These are phyloP conservation scores for Corynespora cassiicola DNA, from an alignment of 2,329 filamentous ascomycete species.

Conservation along the genomic window DNA sequence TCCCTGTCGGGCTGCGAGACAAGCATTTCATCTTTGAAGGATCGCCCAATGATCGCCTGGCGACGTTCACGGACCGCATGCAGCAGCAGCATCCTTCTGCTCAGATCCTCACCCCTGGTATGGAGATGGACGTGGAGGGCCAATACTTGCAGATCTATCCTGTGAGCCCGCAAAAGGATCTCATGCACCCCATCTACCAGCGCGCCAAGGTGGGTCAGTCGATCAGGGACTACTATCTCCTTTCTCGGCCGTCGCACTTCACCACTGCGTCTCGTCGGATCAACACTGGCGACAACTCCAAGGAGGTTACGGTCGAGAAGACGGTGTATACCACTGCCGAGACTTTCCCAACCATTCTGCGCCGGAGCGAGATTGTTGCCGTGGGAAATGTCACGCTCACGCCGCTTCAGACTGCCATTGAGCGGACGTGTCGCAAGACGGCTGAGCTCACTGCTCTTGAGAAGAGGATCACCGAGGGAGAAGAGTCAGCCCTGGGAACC, in stretches of 20 bases:
- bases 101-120: constrained; percentile 75
- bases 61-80: constrained; percentile 87
- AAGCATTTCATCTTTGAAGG: constrained; percentile 95
- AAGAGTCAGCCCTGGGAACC: constrained; percentile 71
- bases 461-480: constrained; percentile 74
- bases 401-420: constrained; percentile 85
- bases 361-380: constrained; percentile 82
- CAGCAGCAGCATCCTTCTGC: constrained; percentile 88
- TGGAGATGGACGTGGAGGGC: constrained; percentile 82
- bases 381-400: constrained; percentile 71
- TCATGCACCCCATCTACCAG: constrained; percentile 84
- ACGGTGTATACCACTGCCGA: constrained; percentile 83
- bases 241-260: constrained; percentile 78
- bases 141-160: constrained; percentile 86
- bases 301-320: constrained; percentile 83
- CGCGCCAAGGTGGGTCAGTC: constrained; percentile 82
- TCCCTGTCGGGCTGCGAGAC: constrained; percentile 79
- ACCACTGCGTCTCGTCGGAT: constrained; percentile 76
- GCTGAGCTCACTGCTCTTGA: constrained; percentile 81
- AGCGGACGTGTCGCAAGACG: constrained; percentile 89
- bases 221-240: constrained; percentile 85
- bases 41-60: constrained; percentile 74
- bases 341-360: constrained; percentile 87
- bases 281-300: constrained; percentile 69
- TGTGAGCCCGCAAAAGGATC: constrained; percentile 81